A percentile compares a stretch with the other conserved stretches of the same genome.
phyloP scores from a whole-genome alignment of 169 alveolate genomes.

The Plasmodium fragile region DNA sequence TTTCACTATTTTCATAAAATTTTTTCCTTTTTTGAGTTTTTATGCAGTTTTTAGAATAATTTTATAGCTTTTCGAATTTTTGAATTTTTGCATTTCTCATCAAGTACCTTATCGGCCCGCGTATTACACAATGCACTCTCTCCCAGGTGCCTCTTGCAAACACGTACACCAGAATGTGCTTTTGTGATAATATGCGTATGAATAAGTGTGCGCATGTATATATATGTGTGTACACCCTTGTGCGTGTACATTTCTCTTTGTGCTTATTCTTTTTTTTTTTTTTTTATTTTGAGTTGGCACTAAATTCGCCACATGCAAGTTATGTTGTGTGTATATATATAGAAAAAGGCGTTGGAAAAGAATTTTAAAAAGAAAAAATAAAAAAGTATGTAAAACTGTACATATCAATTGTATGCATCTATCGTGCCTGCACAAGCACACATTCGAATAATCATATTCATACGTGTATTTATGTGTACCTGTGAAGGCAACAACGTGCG shows the following conservation, averaged over 20 bases:
- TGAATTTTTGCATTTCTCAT: not conserved
- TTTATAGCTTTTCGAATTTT: slow-evolving; percentile 10
- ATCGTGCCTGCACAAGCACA: not conserved
- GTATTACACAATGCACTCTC: not conserved
- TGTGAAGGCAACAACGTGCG: not conserved
- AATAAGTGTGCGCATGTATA: not conserved
- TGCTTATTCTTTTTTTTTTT: not conserved
- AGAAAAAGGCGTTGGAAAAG: not conserved
- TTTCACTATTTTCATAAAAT: not conserved
- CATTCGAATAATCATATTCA: not conserved
- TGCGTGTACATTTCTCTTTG: not conserved
- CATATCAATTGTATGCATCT: not conserved
- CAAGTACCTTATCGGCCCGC: not conserved
- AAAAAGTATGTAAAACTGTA: not conserved
- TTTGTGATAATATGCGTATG: not conserved
- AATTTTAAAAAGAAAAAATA: not conserved
- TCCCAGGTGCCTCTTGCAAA: not conserved
- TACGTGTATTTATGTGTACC: not conserved
- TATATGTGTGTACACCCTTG: not conserved
- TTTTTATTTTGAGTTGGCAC: not conserved
- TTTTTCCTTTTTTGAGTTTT: not conserved
- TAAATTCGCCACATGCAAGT: not conserved
- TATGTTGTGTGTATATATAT: not conserved
- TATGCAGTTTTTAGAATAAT: not conserved
- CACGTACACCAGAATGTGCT: not conserved